Base-by-base conservation (phyloP, 257 asterid species). In the Apocynum venetum region DNA sequence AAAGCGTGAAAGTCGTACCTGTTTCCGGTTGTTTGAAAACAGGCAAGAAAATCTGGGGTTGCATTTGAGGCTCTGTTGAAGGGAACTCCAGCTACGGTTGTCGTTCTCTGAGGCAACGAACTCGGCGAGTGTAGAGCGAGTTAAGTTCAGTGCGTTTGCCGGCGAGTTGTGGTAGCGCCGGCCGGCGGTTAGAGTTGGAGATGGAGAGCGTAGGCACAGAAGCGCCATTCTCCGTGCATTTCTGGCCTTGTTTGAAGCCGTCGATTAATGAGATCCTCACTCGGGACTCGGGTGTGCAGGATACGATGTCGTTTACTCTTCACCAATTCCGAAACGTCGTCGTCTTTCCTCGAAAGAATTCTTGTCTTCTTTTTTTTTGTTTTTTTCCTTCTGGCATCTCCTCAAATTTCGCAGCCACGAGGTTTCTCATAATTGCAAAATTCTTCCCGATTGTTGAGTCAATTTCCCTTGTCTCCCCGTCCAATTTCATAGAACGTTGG, bases 21-120 rank as follows among this genome's bases (percentile, higher is more conserved):
- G 91, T 83, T 80, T 93, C 77, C 89, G 86, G 79, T 89, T 91
- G 73, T 84, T 80, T 11, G 94, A 89, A 80, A 93, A 93, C 73
- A 93, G 90, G 89, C 98, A 93, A 59, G 82, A 85, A 74, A 87
- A 82, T 75, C 88, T 84, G 82, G 88, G 89, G 48, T 79, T 78
- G 89, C 91, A 87, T 51, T 81, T 77, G 83, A 88, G 79, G 31
- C 85, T 84, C 17, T 71, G 87, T 11, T 82, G 82, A 66, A 84
- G 81, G 41, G 85, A 86, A 72, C 71, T 61, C 88, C 91, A 89
- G 77, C 71, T 47, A 74, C 14, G 82, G n/a, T 0, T 57, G 52
- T 41, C 65, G 12, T 46, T 43, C 77, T 78, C 17, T 25, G 87
- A 76, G 76, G 46, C 52, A 59, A 78, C 48, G 61, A 83, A 70